Base-by-base conservation (phyloP, 257 asterid genomes). In the Mitragyna speciosa region DNA sequence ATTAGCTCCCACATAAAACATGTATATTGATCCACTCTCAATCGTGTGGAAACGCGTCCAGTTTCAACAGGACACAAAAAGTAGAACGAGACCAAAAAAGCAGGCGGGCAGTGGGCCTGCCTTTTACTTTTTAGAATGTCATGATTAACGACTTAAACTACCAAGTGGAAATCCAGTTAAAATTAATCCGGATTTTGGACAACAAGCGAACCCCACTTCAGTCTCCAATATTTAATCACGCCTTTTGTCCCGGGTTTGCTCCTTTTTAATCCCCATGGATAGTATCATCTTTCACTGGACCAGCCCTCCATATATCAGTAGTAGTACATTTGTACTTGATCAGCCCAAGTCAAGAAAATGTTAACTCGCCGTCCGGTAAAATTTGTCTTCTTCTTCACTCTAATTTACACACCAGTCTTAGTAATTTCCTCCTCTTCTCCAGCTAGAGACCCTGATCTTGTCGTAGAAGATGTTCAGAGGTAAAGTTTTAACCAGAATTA, bases 401-500 rank as follows among this genome's bases (percentile, higher is more conserved):
- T 79, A 45, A 68, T 81, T 1, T 48, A 26, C 7, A 16, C 83
- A n/a, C 81, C 87, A 22, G 17, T 64, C 41, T 70, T 80, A 0
- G 87, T 61, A 6, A 24, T 43, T 39, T 7, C n/a, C 22, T 19
- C 66, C 48, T 69, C 43, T 5, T 81, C 85, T 5, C 22, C 84
- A 2, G 26, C 77, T 30, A 90, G 81, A 63, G 87, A 91, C 74
- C 92, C 91, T 30, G 84, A 87, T 28, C 76, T 88, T 39, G 89
- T 91, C 24, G 97, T 88, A 36, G 91, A 91, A 82, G 95, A 93
- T 6, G 92, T 93, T 30, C 87, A 88, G 17, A 83, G 86, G 95
- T 92, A 80, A 83, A 86, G 19, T 20, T 12, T 52, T 4, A 16
- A 19, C 73, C 52, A 24, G 3, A 58, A 22, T 20, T 58, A 52